Conservation (phyloP, 306 rosid species). For the Cucurbita ficifolia region DNA sequence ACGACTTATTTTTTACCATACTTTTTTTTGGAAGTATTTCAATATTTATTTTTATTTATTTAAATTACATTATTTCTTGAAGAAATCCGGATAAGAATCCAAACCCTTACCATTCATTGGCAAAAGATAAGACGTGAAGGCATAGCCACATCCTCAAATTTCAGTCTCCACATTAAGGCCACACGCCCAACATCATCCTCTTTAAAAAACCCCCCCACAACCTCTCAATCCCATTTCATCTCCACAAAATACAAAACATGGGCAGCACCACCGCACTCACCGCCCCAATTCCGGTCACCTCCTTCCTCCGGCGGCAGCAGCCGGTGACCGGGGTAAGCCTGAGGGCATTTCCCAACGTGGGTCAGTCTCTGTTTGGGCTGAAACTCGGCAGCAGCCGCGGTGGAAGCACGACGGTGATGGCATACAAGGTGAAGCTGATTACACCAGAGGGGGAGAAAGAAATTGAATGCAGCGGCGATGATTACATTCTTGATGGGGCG, state of each 20-base stretch:
- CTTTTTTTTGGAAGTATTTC: too few relatives aligned
- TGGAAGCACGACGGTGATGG: conserved; percentile 44
- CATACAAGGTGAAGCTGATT: conserved; percentile 44
- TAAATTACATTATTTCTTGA: too few relatives aligned
- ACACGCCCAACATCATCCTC: not conserved
- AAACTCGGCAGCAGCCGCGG: conserved; percentile 26
- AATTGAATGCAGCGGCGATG: conserved; percentile 36
- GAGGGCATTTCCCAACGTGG: not conserved
- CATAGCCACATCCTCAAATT: not conserved
- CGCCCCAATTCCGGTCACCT: not conserved
- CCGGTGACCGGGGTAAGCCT: not conserved
- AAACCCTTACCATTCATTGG: not conserved
- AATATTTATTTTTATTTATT: too few relatives aligned
- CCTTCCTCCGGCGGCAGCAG: not conserved
- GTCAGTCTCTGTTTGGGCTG: not conserved
- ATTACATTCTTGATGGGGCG: conserved; percentile 53
- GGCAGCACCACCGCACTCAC: not conserved
- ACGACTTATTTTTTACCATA: too few relatives aligned
- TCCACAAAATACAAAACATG: not conserved
- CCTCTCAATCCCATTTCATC: not conserved
- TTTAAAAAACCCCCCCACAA: not conserved
- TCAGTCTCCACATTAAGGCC: not conserved
- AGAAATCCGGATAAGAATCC: not conserved
- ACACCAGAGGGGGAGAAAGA: conserved; percentile 47
- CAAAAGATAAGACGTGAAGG: not conserved